Percentiles rank a stretch among this genome's conserved stretches.
These are phyloP conservation scores for Mycena polygramma DNA, from an alignment of 768 basidiomycete genomes.

Conservation along the genomic window DNA sequence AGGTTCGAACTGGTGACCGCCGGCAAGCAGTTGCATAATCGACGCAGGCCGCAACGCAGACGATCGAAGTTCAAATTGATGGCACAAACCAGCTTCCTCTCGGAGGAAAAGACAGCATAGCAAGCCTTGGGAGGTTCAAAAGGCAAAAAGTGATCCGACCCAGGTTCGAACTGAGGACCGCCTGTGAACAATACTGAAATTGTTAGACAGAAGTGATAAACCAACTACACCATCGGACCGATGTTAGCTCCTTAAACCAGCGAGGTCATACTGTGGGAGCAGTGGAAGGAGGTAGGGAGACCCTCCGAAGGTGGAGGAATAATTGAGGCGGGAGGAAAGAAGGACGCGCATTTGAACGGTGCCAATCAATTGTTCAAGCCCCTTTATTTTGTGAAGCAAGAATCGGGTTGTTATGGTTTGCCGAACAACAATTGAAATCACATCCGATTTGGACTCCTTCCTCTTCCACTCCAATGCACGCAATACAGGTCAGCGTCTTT, in stretches of 20 bases:
- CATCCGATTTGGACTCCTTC: slow-evolving; percentile 5
- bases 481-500: slow-evolving; percentile 39
- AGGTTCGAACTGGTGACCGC: no score
- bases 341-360: not conserved
- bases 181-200: slow-evolving; percentile 15
- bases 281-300: not conserved
- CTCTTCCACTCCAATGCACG: slow-evolving; percentile 35
- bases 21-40: no score
- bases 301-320: not conserved
- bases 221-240: slow-evolving; percentile 36
- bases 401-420: not conserved
- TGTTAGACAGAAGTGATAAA: slow-evolving; percentile 34
- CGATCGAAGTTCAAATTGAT: no score
- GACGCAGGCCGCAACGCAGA: no score
- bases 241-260: no score
- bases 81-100: no score
- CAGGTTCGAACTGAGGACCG: slow-evolving; percentile 36
- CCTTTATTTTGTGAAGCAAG: not conserved
- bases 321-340: no score
- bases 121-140: no score
- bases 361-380: not conserved
- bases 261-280: no score
- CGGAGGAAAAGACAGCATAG: no score
- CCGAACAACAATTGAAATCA: not conserved
- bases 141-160: slow-evolving; percentile 26